Evolutionary conservation across 192 early-diverging fungal species (phyloP), one percentile per base, ranked within the genome.

Genomic region (Linnemannia elongata): DNA sequence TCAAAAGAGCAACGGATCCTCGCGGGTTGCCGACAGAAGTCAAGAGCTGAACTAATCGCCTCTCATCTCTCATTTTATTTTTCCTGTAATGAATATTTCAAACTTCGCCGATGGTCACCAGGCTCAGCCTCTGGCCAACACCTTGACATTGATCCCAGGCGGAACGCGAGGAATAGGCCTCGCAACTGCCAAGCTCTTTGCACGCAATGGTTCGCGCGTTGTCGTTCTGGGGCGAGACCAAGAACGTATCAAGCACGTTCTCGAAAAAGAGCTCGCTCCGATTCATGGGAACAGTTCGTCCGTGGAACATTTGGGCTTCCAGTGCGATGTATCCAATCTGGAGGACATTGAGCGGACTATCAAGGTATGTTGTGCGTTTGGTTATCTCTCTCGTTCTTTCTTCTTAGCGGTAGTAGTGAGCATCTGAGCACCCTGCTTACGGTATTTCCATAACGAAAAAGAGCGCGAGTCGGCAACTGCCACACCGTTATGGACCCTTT

Each of bases 81-180:
- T 66, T 77, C 38, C 20, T 35, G 10, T 20, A 52, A 20, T 55
- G 54, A 55, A n/a, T 22, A n/a, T 39, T 0, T 49, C 10, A 1
- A 20, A 4, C 4, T 49, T 20, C 2, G 1, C 13, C 17, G 8
- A 17, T 60, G 41, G 36, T 54, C 66, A 33, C 44, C 36, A 75
- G 78, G 27, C 57, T 24, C 70, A 10, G 4, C 85, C 85, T 33
- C 39, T 87, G 33, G 36, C 47, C 39, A 81, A 87, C 45, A 87
- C 85, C 1, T 30, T 87, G 66, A 81, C 83, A 18, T 54, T 89
- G 27, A 74, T 97, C 33, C 94, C 95, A 27, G 96, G 96, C 0
- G 96, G 95, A 0, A 94, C 93, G 35, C 93, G 96, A 66, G 96
- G 96, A 17, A 96, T 97, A 76, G 96, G 96, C 12, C 79, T 93